Percentiles rank a stretch among this genome's conserved stretches.
phyloP scores from a whole-genome alignment of 768 basidiomycete genomes.

The Neoboletus magnificus region DNA sequence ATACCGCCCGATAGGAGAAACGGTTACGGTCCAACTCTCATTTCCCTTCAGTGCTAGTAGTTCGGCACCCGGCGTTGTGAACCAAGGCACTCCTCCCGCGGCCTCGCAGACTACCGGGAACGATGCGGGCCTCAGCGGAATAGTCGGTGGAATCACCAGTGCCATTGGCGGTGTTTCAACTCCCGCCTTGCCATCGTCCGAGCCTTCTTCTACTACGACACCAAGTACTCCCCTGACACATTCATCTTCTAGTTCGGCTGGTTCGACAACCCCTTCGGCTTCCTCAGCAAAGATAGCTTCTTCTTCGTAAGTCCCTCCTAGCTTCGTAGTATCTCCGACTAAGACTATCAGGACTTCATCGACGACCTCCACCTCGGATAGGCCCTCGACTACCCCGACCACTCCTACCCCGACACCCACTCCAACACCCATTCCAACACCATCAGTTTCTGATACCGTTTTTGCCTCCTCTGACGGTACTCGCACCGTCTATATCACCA shows the following conservation, averaged over 20 bases:
- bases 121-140: not conserved
- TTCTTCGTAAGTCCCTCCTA: constrained; percentile 22
- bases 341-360: constrained; percentile 7
- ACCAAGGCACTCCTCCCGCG: not conserved
- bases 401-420: constrained; percentile 2
- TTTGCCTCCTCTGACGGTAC: constrained; percentile 25
- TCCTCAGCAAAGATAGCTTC: constrained; percentile 1
- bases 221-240: constrained; percentile 19
- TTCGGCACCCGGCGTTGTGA: not conserved
- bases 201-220: constrained; percentile 12
- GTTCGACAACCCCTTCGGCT: constrained; percentile 19
- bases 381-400: constrained; percentile 7
- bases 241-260: constrained; percentile 26
- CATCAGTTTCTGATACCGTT: constrained; percentile 16
- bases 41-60: constrained; percentile 8
- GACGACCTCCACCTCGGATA: constrained; percentile 8
- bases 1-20: not conserved
- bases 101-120: not conserved
- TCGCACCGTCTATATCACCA: constrained; percentile 30
- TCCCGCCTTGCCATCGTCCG: constrained; percentile 13
- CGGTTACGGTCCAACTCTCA: not conserved
- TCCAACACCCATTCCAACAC: constrained; percentile 16
- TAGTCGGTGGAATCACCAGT: constrained; percentile 15
- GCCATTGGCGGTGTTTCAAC: constrained; percentile 12
- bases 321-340: not conserved